Percentiles rank a stretch among this genome's conserved stretches.
These are phyloP conservation scores for Laguncularia racemosa DNA, from an alignment of 345 rosid species.

Conservation along the genomic window DNA sequence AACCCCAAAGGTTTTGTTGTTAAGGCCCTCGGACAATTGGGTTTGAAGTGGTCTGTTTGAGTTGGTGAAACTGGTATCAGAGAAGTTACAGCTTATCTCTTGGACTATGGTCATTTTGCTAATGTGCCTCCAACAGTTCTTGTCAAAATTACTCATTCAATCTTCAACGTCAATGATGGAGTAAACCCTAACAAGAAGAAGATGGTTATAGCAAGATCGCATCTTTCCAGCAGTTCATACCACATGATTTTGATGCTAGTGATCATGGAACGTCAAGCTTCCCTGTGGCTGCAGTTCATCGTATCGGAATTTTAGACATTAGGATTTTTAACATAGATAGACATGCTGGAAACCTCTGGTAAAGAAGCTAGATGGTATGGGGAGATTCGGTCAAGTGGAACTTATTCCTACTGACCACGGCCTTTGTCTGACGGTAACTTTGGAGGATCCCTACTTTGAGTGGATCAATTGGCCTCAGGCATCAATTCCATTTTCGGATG, in stretches of 20 bases:
- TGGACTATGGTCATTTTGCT: conserved; percentile 70
- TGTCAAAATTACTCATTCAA: conserved; percentile 89
- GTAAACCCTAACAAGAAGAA: conserved; percentile 67
- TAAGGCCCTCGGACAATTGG: conserved; percentile 94
- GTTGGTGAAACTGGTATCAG: conserved; percentile 96
- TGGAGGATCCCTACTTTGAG: conserved; percentile 99
- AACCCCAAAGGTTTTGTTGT: conserved; percentile 98
- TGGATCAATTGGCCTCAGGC: conserved; percentile 99
- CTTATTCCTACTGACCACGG: conserved; percentile 97
- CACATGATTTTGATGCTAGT: conserved; percentile 94
- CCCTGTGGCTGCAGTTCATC: conserved; percentile 88
- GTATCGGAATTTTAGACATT: conserved; percentile 82
- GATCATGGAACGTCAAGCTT: conserved; percentile 97
- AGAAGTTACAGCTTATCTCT: conserved; percentile 98
- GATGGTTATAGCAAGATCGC: conserved; percentile 91
- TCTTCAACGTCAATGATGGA: conserved; percentile 80
- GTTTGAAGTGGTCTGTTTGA: conserved; percentile 89
- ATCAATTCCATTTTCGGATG: conserved; percentile 94
- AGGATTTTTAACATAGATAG: conserved; percentile 93
- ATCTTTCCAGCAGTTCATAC: conserved; percentile 85
- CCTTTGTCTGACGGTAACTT: conserved; percentile 85
- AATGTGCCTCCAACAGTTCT: conserved; percentile 94
- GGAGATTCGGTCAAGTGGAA: conserved; percentile 75
- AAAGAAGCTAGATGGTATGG: conserved; percentile 63
- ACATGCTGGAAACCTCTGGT: conserved; percentile 93